phyloP scores from a whole-genome alignment of 2,329 filamentous ascomycete genomes.

The Huntiella decipiens region DNA sequence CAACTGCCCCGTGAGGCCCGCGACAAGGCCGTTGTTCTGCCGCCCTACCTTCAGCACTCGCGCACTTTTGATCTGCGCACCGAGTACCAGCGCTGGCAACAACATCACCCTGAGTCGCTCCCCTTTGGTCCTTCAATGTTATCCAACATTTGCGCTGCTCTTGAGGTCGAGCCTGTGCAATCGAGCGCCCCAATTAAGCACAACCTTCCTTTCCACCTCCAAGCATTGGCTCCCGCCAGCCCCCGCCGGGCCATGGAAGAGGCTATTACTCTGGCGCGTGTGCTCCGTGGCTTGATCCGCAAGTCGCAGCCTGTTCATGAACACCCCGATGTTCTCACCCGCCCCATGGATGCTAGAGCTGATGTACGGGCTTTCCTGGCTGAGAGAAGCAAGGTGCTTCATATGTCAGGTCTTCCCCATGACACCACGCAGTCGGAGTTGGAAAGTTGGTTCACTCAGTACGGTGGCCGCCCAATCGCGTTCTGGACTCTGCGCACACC shows the following conservation, averaged over 20 bases:
- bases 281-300: conserved; percentile 77
- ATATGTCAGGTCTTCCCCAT: conserved; percentile 92
- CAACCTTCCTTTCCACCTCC: conserved; percentile 92
- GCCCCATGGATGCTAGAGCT: conserved; percentile 89
- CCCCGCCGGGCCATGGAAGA: conserved; percentile 95
- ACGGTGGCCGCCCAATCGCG: conserved; percentile 88
- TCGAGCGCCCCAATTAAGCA: conserved; percentile 97
- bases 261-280: conserved; percentile 79
- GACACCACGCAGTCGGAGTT: conserved; percentile 97
- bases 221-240: conserved; percentile 85
- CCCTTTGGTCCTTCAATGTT: conserved; percentile 91
- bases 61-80: conserved; percentile 91
- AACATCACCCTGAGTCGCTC: conserved; percentile 91
- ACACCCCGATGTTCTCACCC: conserved; percentile 82
- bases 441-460: conserved; percentile 99
- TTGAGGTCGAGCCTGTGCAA: conserved; percentile 95
- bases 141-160: conserved; percentile 91
- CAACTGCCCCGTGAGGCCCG: conserved; percentile 93
- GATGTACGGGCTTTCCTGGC: conserved; percentile 92
- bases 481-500: conserved; percentile 98
- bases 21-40: conserved; percentile 92
- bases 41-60: conserved; percentile 92
- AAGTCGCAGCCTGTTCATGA: conserved; percentile 91
- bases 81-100: conserved; percentile 97
- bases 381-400: conserved; percentile 91